Base-by-base conservation (phyloP, 176 grass and related monocot species). In the Zea luxurians region DNA sequence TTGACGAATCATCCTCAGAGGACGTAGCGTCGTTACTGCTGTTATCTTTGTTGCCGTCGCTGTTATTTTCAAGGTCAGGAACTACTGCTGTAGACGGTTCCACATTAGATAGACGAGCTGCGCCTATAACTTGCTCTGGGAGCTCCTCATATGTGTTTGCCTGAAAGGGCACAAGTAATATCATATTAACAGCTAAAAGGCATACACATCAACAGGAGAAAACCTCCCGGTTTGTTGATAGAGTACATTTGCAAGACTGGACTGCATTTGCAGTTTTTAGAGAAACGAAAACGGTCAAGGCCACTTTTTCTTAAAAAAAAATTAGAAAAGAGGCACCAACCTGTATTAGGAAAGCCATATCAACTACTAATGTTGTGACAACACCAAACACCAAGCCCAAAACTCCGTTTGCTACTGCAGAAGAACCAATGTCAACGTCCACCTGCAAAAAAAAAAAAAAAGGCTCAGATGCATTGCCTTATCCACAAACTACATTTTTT, bases 261-360 rank as follows among this genome's bases (percentile, higher is more conserved):
- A 35, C 13, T 10, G 74, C 21, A 49, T 61, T 37, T 1, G 18
- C 10, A 11, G 1, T 70, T 1, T 38, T 61, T 12, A 21, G 41
- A 37, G 5, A 69, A 70, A 45, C 5, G 7, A 59, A 59, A 6
- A n/a, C 17, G 5, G 3, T 61, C 34, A 72, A 38, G 12, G 48
- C 17, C 21, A 37, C 8, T 38, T 59, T 42, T 42, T 42, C 6
- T 42, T n/a, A 6, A 8, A 17, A 36, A 63, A 16, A 46, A 50
- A 65, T 5, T 70, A 61, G 40, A 61, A 11, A 61, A 71, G 15
- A 42, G 9, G 2, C 40, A 70, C 62, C 59, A 64, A 92, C 94
- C 91, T 99, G 96, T 68, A 95, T 84, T 54, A 99, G 88, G 64
- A 99, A 99, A 50, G 96, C 96, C 86, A 99, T 99, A 70, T 95